A percentile compares a stretch with the other conserved stretches of the same genome.
Evolutionary conservation across 1,139 yeast genomes (phyloP).

Genomic region (Pneumocystis carinii): DNA sequence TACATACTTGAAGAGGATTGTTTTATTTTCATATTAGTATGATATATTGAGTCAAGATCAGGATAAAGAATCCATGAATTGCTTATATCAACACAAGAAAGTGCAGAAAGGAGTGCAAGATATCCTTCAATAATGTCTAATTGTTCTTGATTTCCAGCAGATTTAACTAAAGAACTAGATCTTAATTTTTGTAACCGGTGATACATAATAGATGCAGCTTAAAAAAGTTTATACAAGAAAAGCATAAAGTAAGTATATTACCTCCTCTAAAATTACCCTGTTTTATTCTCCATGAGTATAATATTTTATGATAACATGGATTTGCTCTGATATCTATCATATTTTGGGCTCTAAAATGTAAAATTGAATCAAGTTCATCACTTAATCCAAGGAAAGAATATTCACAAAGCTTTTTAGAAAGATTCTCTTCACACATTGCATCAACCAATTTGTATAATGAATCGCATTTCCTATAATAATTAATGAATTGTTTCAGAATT

Average conservation of each 20-base stretch:
- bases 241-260: background rate
- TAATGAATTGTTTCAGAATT: background rate
- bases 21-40: slow-evolving; percentile 3
- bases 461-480: slow-evolving; percentile 3
- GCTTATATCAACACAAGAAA: slow-evolving; percentile 7
- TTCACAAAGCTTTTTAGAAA: slow-evolving; percentile 1
- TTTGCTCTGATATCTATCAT: slow-evolving; percentile 8
- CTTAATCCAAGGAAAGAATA: slow-evolving; percentile 9
- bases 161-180: slow-evolving; percentile 2
- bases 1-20: background rate
- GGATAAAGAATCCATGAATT: slow-evolving; percentile 11
- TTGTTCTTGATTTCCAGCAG: slow-evolving; percentile 5
- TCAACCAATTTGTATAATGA: slow-evolving; percentile 5
- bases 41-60: slow-evolving; percentile 1
- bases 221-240: background rate
- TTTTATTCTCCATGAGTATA: slow-evolving; percentile 9
- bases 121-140: slow-evolving; percentile 10
- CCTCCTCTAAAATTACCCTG: slow-evolving; percentile 9
- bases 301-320: slow-evolving; percentile 10
- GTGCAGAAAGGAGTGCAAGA: slow-evolving; percentile 9
- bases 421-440: slow-evolving; percentile 6
- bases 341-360: slow-evolving; percentile 6
- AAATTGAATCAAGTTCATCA: slow-evolving; percentile 8
- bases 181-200: slow-evolving; percentile 7
- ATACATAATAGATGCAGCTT: slow-evolving; percentile 9